phyloP scores from a whole-genome alignment of 352 stramenopile genomes.

The Globisporangium nagaii region DNA sequence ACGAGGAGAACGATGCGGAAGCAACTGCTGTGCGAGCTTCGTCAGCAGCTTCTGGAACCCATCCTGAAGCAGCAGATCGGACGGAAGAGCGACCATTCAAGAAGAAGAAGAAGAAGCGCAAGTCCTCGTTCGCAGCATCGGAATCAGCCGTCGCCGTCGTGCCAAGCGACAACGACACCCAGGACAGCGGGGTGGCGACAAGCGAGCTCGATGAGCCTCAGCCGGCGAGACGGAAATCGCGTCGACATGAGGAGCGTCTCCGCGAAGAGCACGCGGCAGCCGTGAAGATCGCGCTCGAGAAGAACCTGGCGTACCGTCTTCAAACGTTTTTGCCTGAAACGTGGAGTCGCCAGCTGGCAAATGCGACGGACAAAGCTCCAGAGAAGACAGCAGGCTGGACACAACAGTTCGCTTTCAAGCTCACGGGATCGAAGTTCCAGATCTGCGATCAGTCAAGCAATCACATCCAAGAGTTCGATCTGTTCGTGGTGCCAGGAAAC shows the following conservation, averaged over 20 bases:
- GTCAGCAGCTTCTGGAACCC: neutral
- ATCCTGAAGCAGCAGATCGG: neutral
- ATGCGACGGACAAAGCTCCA: slow-evolving; percentile 1
- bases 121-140: neutral
- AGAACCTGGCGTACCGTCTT: slow-evolving; percentile 51
- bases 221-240: slow-evolving; percentile 47
- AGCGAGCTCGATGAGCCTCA: slow-evolving; percentile 22
- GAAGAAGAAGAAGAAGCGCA: slow-evolving; percentile 7
- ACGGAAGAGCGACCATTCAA: neutral
- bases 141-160: neutral
- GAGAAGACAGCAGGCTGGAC: slow-evolving; percentile 17
- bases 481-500: slow-evolving; percentile 13
- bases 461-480: slow-evolving; percentile 4
- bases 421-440: slow-evolving; percentile 23
- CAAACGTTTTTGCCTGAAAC: slow-evolving; percentile 31
- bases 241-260: slow-evolving; percentile 56
- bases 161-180: slow-evolving; percentile 37
- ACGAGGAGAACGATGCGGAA: neutral
- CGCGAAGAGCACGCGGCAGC: slow-evolving; percentile 65
- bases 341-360: slow-evolving; percentile 5
- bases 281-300: slow-evolving; percentile 51
- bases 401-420: slow-evolving; percentile 18
- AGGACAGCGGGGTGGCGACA: slow-evolving; percentile 24
- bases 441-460: slow-evolving; percentile 17
- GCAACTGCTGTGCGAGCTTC: neutral